phyloP scores from a whole-genome alignment of 306 rosid species.

The Malus fusca region DNA sequence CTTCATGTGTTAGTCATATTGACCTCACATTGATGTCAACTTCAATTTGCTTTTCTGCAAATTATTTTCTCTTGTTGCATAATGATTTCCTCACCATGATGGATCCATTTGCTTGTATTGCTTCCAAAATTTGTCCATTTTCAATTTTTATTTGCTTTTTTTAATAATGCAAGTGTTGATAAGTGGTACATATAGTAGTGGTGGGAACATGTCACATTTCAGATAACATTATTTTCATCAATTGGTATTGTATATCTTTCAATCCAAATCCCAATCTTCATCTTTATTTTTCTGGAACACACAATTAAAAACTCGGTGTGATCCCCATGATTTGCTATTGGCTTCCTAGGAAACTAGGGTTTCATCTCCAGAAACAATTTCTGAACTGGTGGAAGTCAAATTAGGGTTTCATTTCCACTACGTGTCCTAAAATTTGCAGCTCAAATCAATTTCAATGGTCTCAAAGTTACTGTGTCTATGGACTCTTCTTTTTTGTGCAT shows the following conservation, averaged over 20 bases:
- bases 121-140: not conserved
- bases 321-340: not conserved
- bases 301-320: not conserved
- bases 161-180: not conserved
- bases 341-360: not conserved
- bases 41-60: not conserved
- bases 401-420: not conserved
- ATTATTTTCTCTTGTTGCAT: not conserved
- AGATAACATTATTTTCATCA: not conserved
- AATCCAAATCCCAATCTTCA: not conserved
- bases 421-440: not conserved
- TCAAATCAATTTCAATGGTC: not conserved
- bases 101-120: not conserved
- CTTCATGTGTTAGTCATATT: slow-evolving; percentile 17
- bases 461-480: not conserved
- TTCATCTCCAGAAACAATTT: not conserved
- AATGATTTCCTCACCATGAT: not conserved
- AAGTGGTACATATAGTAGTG: not conserved
- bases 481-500: not conserved
- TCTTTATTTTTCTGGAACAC: not conserved
- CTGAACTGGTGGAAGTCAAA: not conserved
- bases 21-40: slow-evolving; percentile 13
- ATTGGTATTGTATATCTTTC: not conserved
- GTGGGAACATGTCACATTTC: not conserved
- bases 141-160: not conserved